A percentile compares a stretch with the other conserved stretches of the same genome.
Evolutionary conservation across 257 asterid species (phyloP).

Genomic region (Solanum virginianum): DNA sequence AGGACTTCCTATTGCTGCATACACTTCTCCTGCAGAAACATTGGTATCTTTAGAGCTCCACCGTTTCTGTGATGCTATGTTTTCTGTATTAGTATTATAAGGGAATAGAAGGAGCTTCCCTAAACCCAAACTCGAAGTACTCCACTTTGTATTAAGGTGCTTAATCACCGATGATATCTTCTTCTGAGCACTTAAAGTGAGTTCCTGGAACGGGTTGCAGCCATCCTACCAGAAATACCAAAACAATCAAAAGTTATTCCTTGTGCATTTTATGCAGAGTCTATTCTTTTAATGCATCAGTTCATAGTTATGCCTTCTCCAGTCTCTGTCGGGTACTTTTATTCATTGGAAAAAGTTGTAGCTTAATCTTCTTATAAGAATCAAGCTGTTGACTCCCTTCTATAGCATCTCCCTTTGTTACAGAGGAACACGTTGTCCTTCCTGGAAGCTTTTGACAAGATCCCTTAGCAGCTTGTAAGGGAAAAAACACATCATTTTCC

Average conservation of each 20-base stretch:
- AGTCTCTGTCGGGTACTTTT: constrained; percentile 38
- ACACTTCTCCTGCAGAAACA: constrained; percentile 61
- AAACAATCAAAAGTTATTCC: neutral
- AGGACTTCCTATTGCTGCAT: constrained; percentile 46
- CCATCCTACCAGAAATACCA: constrained; percentile 48
- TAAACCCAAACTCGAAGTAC: constrained; percentile 21
- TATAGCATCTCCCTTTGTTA: constrained; percentile 9
- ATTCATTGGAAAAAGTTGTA: constrained; percentile 79
- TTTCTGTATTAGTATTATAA: constrained; percentile 31
- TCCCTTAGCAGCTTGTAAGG: neutral
- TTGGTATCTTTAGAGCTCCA: constrained; percentile 56
- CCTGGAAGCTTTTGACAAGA: constrained; percentile 1
- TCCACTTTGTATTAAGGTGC: constrained; percentile 79
- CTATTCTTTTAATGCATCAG: neutral
- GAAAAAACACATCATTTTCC: neutral
- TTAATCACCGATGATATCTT: constrained; percentile 73
- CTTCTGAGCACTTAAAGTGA: constrained; percentile 55
- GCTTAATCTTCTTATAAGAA: constrained; percentile 53
- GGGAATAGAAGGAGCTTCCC: constrained; percentile 75
- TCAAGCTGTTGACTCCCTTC: constrained; percentile 17
- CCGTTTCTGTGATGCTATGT: constrained; percentile 36
- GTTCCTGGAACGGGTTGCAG: constrained; percentile 81
- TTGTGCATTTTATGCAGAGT: neutral
- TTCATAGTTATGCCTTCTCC: constrained; percentile 45
- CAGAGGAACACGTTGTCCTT: constrained; percentile 8